phyloP scores from a whole-genome alignment of 2,329 filamentous ascomycete species.

The Alternaria atra region DNA sequence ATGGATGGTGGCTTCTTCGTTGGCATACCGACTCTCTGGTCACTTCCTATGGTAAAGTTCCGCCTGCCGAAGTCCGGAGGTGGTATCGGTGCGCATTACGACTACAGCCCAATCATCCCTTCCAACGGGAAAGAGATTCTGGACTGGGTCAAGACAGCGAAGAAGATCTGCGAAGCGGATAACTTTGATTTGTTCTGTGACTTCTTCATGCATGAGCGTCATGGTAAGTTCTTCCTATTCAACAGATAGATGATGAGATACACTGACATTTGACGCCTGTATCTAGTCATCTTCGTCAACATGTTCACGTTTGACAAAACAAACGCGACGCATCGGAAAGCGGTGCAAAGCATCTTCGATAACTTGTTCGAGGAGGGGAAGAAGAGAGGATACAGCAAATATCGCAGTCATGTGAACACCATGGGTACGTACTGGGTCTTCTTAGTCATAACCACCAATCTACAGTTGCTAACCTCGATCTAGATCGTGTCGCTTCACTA shows the following conservation, averaged over 20 bases:
- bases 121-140: conserved; percentile 51
- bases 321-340: conserved; percentile 49
- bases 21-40: conserved; percentile 43
- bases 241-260: background rate
- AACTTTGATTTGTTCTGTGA: conserved; percentile 58
- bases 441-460: too few relatives aligned
- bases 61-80: conserved; percentile 38
- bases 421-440: conserved; percentile 34
- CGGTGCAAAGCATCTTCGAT: conserved; percentile 44
- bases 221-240: conserved; percentile 21
- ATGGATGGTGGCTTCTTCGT: conserved; percentile 44
- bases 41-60: conserved; percentile 45
- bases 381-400: conserved; percentile 45
- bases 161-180: conserved; percentile 54
- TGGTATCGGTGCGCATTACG: conserved; percentile 44
- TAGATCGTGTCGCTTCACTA: conserved; percentile 41
- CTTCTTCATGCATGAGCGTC: conserved; percentile 60
- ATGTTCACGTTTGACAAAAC: conserved; percentile 61
- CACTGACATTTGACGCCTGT: background rate
- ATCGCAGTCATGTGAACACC: conserved; percentile 41
- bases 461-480: conserved; percentile 1
- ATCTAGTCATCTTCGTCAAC: conserved; percentile 55
- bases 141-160: conserved; percentile 55
- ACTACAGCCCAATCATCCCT: conserved; percentile 46
- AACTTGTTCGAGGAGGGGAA: conserved; percentile 39